A percentile compares a stretch with the other conserved stretches of the same genome.
Evolutionary conservation across 78 protist species (phyloP).

Genomic region (Polysphondylium violaceum): DNA sequence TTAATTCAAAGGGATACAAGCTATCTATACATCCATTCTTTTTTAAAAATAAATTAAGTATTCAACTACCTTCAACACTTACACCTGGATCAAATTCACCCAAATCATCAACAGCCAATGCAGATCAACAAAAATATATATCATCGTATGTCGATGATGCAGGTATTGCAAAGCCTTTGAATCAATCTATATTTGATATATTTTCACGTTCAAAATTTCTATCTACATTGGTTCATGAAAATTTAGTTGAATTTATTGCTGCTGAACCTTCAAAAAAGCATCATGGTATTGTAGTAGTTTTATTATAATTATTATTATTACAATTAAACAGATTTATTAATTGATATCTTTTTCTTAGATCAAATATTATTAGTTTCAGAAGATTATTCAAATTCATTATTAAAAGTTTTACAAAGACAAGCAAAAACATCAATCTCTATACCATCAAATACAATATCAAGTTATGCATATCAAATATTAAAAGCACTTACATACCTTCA

Average conservation of each 20-base stretch:
- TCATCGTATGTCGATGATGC: conserved; percentile 61
- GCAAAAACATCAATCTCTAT: conserved; percentile 21
- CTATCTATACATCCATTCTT: conserved; percentile 61
- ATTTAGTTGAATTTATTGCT: conserved; percentile 41
- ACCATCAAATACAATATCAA: conserved; percentile 6
- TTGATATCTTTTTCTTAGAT: conserved; percentile 7
- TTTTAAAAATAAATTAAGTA: conserved; percentile 52
- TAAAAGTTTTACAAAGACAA: conserved; percentile 17
- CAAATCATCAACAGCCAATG: not conserved
- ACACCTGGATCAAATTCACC: not conserved
- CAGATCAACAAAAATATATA: not conserved
- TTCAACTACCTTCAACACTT: not conserved
- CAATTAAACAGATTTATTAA: not conserved
- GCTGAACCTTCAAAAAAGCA: conserved; percentile 74
- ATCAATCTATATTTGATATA: conserved; percentile 68
- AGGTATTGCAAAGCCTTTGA: conserved; percentile 57
- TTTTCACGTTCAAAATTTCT: conserved; percentile 35
- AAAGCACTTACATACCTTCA: conserved; percentile 59
- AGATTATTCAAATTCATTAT: conserved; percentile 56
- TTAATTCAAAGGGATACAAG: conserved; percentile 40
- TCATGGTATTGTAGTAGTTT: conserved; percentile 36
- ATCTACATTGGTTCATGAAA: conserved; percentile 43
- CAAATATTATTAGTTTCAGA: conserved; percentile 63
- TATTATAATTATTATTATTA: not conserved
- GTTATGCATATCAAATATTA: conserved; percentile 51